Evolutionary conservation across 352 stramenopile genomes (phyloP), one percentile per base, ranked within the genome.

Genomic region (Phytophthora vignae): DNA sequence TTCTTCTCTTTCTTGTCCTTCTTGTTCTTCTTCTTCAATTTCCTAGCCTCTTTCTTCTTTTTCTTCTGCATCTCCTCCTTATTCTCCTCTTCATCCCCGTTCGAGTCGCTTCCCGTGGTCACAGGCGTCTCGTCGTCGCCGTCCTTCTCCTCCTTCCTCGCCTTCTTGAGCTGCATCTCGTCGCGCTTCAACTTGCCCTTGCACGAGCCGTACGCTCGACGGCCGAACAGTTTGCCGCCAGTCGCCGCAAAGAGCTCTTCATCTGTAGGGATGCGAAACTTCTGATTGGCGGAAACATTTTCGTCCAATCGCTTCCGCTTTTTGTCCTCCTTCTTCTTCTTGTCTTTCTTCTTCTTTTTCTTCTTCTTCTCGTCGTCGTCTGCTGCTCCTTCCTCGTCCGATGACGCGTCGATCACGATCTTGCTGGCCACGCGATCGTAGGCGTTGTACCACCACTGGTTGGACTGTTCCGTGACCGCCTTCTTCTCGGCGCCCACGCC

Each of bases 191-290:
- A 69, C 64, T 98, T 98, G 42, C 91, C 93, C 3, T 82, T 86
- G 70, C 92, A 96, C 2, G 87, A 94, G 2, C 87, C 88, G 63
- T 98, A 97, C 3, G 96, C 96, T 66, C 97, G 79, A 71, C 98
- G 98, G 11, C 96, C 97, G 81, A 99, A 99, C 48, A 98, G 80
- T 54, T 97, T 98, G 31, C 97, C 97, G 19, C 97, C 97, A 0
- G 96, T 99, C 2, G 96, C 96, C 49, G 89, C 81, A 76, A 99
- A 99, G 27, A 99, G 86, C 75, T 99, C 96, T 71, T 99, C 93
- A 73, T 99, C 96, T 14, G 96, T 99, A 42, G 87, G 88, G 82
- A 85, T 78, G 52, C 79, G 77, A 53, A 87, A 91, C 74, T 90
- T 90, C 10, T 72, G 83, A 3, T 38, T 70, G 22, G 60, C 21